Evolutionary conservation across 306 rosid species (phyloP).

Genomic region (Pterocarpus macrocarpus): DNA sequence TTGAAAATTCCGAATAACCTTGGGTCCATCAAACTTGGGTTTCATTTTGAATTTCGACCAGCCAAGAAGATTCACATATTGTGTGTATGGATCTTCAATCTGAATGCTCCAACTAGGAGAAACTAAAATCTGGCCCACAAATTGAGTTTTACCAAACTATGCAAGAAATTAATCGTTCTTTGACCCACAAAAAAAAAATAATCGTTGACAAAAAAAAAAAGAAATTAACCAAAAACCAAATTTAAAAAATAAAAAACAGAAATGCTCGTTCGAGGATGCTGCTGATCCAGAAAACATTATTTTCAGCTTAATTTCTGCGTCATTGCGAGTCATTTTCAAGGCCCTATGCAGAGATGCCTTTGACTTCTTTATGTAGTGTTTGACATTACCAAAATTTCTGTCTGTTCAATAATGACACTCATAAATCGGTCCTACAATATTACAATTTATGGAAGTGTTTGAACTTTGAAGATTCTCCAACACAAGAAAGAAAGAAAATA

Average conservation of each 20-base stretch:
- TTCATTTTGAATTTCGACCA: not conserved
- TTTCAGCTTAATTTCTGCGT: not conserved
- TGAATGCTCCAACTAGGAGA: not conserved
- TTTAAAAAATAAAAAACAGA: not conserved
- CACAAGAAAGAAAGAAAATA: not conserved
- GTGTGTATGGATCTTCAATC: not conserved
- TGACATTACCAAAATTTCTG: conserved; percentile 7
- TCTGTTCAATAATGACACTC: not conserved
- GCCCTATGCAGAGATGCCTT: conserved; percentile 3
- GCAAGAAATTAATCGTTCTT: not conserved
- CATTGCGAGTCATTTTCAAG: conserved; percentile 36
- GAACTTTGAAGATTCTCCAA: not conserved
- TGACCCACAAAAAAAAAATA: no score
- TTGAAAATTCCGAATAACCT: not conserved
- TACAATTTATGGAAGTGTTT: not conserved
- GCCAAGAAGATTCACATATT: not conserved
- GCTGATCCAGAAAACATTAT: not conserved
- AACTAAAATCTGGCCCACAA: not conserved
- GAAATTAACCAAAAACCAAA: no score
- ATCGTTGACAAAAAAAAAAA: no score
- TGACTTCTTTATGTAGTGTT: conserved; percentile 10
- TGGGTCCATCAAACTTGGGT: not conserved
- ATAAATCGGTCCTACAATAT: not conserved
- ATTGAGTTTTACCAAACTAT: not conserved
- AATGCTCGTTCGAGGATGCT: not conserved